Evolutionary conservation across 2,329 filamentous ascomycete genomes (phyloP), one percentile per base, ranked within the genome.

Genomic region (Aspergillus novoparasiticus): DNA sequence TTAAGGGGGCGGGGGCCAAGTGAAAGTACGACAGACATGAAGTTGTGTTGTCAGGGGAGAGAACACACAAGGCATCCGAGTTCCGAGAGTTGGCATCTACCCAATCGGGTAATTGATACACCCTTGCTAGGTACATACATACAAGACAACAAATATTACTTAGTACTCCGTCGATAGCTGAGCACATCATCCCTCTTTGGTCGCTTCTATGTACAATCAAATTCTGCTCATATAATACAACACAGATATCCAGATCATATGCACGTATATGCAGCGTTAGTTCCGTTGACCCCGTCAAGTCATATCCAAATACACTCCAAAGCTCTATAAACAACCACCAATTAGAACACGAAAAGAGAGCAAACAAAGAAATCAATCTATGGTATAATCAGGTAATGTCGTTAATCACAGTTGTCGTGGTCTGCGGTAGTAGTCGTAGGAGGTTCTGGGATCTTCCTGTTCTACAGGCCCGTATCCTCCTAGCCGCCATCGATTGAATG

Each of bases 391-490:
- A 28, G 23, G 19, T 34, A 48, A 50, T 26, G 14, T 61, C 48
- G 28, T 57, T 41, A 53, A 26, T 36, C 28, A 23, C 23, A 54
- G 63, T 60, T 63, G 74, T 54, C 70, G 65, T 54, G 64, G 50
- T 28, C 55, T 60, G 14, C 76, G 74, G 61, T 75, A 78, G 41
- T 73, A 65, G 11, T 78, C 76, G 61, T 79, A 78, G 16, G 76
- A 77, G 5, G 72, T 77, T 43, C 72, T 68, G 23, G 71, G 68
- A 8, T 76, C 74, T 16, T 79, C 76, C 67, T 78, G 76, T 9
- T 71, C 70, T 21, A 79, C 69, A 66, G 76, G 77, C 6, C 76
- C 77, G 59, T 79, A 79, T 9, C 77, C 76, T 43, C 72, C 68
- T 3, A 72, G 66, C 23, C 72, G 74, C 78, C 78, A 80, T 56